Evolutionary conservation across 306 rosid species (phyloP), one percentile per base, ranked within the genome.

Genomic region (Dalbergia oliveri): DNA sequence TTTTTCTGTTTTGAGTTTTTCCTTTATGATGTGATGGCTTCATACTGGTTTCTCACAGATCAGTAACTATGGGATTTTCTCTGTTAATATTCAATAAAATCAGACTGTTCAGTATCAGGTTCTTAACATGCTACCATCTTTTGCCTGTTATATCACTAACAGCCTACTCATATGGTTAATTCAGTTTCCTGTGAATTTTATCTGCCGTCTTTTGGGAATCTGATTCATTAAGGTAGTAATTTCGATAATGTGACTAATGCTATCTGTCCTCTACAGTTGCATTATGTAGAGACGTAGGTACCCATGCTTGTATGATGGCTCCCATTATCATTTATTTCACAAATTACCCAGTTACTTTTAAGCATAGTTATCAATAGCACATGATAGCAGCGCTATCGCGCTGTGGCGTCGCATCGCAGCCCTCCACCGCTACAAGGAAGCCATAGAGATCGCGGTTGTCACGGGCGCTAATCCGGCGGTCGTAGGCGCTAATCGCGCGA

Each of bases 181-280:
- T 59, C 69, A 47, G 44, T 70, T 51, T 60, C 18, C 3, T 57
- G 8, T 12, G 56, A 10, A 47, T 61, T 16, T 34, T 60, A 79
- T 75, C 26, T 43, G 23, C 34, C 69, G 23, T 47, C 76, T 66
- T 70, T n/a, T 37, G 67, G 58, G 57, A 66, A 58, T 18, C 23
- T 75, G 47, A 61, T 75, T 69, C 69, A 26, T 53, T 57, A 13
- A 68, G 73, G 14, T n/a, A 9, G 68, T 62, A 33, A 14, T 51
- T 34, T 41, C 62, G 33, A 23, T 59, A 21, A 72, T 72, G 53
- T 75, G 58, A 81, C 41, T 62, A 77, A 37, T 77, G 76, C 15
- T 67, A 23, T 66, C 43, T 74, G 19, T 18, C 53, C 80, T 66
- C 41, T 59, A 4, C 56, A 18, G 26, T 44, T 61, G 68, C 54